phyloP scores from a whole-genome alignment of 345 rosid species.

The Dipteronia dyeriana region DNA sequence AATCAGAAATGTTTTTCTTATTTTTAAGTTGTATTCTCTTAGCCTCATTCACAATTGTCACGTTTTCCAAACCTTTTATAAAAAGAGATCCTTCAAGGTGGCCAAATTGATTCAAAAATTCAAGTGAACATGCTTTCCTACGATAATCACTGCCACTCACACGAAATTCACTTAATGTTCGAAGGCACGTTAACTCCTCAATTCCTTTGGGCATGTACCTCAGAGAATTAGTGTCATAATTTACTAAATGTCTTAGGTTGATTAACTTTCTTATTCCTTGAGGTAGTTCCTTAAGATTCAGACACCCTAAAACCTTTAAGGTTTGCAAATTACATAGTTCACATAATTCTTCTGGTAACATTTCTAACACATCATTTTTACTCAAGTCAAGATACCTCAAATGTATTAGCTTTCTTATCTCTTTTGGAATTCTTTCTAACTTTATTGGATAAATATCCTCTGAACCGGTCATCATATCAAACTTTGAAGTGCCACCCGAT shows the following conservation, averaged over 20 bases:
- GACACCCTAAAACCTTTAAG: background rate
- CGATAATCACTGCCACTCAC: background rate
- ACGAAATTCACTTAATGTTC: background rate
- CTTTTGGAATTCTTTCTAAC: background rate
- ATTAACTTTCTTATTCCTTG: background rate
- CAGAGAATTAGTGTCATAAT: background rate
- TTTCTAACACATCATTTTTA: no score
- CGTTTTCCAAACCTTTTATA: background rate
- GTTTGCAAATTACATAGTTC: background rate
- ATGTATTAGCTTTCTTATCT: background rate
- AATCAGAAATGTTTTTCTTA: background rate
- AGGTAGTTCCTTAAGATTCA: background rate
- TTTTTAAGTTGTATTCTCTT: background rate
- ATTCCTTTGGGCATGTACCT: background rate
- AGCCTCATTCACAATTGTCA: background rate
- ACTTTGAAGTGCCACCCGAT: background rate
- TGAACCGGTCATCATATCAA: background rate
- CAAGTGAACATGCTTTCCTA: background rate
- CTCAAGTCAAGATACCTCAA: no score
- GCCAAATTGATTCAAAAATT: background rate
- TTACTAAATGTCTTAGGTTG: background rate
- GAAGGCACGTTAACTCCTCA: background rate
- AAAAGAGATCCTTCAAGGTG: background rate
- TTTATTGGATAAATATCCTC: fast-evolving
- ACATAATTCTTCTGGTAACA: background rate